Evolutionary conservation across 2,329 filamentous ascomycete species (phyloP).

Genomic region (Fusarium sp.): DNA sequence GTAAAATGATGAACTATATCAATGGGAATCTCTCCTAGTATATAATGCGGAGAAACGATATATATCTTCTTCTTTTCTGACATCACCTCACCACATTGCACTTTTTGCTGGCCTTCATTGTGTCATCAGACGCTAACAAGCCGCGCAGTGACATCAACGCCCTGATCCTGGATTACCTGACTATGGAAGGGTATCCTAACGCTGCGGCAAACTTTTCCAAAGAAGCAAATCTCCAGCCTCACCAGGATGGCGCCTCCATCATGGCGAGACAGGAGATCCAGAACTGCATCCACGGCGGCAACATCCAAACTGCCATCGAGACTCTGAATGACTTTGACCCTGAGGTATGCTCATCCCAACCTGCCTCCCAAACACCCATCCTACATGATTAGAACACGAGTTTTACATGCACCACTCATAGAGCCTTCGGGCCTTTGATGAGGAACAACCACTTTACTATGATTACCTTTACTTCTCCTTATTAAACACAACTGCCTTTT

Average conservation of each 20-base stretch:
- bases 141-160: conserved; percentile 87
- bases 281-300: conserved; percentile 84
- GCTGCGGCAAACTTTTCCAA: conserved; percentile 93
- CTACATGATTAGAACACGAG: conserved; percentile 87
- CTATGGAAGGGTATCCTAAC: conserved; percentile 92
- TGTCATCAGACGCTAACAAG: conserved; percentile 43
- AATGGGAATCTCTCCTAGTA: conserved; percentile 99
- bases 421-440: conserved; percentile 88
- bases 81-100: conserved; percentile 8
- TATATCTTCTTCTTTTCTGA: conserved; percentile 75
- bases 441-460: conserved; percentile 77
- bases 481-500: conserved; percentile 4
- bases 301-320: conserved; percentile 87
- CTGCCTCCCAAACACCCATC: conserved; percentile 49
- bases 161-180: conserved; percentile 95
- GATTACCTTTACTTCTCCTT: conserved; percentile 39
- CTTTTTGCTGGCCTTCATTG: conserved; percentile 4
- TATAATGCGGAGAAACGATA: conserved; percentile 87
- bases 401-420: conserved; percentile 99
- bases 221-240: conserved; percentile 87
- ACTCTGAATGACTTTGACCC: conserved; percentile 90
- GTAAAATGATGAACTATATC: conserved; percentile 83
- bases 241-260: conserved; percentile 79
- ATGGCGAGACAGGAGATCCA: conserved; percentile 84
- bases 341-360: conserved; percentile 73